These are phyloP conservation scores for Populus hybrid DNA, from an alignment of 441 rosid genomes.

Conservation along the genomic window DNA sequence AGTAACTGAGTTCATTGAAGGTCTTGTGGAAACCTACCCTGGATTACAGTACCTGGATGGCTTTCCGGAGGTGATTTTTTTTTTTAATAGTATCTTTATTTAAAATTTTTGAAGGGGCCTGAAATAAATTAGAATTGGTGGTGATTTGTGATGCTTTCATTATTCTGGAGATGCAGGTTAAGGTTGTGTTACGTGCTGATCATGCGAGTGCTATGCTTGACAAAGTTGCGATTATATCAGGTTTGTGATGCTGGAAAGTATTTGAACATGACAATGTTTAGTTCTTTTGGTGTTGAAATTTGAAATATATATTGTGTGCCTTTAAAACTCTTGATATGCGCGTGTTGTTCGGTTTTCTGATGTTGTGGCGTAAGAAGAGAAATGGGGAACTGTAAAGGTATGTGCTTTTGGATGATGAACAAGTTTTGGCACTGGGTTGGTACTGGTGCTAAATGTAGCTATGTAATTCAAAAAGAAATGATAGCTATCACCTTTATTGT, in stretches of 20 bases:
- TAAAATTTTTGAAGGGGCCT: not conserved
- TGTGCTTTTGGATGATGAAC: not conserved
- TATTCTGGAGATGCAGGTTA: conserved; percentile 44
- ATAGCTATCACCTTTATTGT: not conserved
- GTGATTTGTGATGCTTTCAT: not conserved
- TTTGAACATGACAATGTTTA: not conserved
- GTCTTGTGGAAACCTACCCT: conserved; percentile 84
- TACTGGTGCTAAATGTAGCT: not conserved
- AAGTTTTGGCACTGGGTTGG: not conserved
- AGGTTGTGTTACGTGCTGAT: conserved; percentile 93
- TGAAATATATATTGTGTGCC: not conserved
- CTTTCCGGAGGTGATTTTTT: conserved; percentile 70
- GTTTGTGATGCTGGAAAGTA: conserved; percentile 35
- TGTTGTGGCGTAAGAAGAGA: not conserved
- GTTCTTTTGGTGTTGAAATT: conserved; percentile 1
- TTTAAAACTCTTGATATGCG: not conserved
- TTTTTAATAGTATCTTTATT: not conserved
- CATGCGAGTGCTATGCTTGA: conserved; percentile 58
- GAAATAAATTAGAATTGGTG: too few species aligned
- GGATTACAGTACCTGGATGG: conserved; percentile 90
- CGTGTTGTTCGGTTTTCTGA: not conserved
- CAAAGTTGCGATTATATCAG: conserved; percentile 91
- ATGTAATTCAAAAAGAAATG: not conserved
- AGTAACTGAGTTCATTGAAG: conserved; percentile 93
- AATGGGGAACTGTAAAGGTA: not conserved